Base-by-base conservation (phyloP, 1,284 basidiomycete species). In the Porphyrellus sp. region DNA sequence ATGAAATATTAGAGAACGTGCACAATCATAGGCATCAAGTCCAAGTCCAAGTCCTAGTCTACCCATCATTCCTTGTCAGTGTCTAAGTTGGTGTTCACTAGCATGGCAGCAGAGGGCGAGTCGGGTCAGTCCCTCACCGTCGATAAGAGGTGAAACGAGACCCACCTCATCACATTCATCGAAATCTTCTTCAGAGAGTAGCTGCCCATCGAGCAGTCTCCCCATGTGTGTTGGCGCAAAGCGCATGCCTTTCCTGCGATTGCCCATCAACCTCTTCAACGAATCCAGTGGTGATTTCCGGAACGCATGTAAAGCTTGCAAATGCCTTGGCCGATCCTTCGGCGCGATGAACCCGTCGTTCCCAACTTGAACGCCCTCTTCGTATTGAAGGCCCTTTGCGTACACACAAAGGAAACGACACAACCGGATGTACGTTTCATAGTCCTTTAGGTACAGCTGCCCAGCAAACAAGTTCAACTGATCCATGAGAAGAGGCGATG, bases 141-240 rank as follows among this genome's bases (percentile, higher is more conserved):
- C 16, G 25, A 2, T 1, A 21, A 24, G 30, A 38, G 23, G 2
- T 11, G 2, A 39, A 45, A 16, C 0, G 11, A 16, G 15, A 49
- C 55, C 7, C 18, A 61, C 49, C 16, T 59, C 27, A 21, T 53
- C 52, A 30, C 13, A 0, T 1, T 16, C 38, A 28, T 28, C 28
- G 28, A 28, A 70, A 41, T 74, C 69, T 8, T 65, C 58, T 21
- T 59, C 38, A 0, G 49, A 56, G 23, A 78, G 59, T 1, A 57
- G 23, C 12, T 57, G 62, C 11, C 67, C 72, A 33, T 69, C 60
- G 28, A 80, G 46, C 23, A 80, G 58, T 38, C 69, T 70, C 6
- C 78, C 78, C 54, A 79, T 56, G 51, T 78, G 75, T 0, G 77
- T 76, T 20, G 54, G 46, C 5, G 51, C 38, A 53, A 70, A 77